Evolutionary conservation across 768 basidiomycete genomes (phyloP).

Genomic region (Russula lepida): DNA sequence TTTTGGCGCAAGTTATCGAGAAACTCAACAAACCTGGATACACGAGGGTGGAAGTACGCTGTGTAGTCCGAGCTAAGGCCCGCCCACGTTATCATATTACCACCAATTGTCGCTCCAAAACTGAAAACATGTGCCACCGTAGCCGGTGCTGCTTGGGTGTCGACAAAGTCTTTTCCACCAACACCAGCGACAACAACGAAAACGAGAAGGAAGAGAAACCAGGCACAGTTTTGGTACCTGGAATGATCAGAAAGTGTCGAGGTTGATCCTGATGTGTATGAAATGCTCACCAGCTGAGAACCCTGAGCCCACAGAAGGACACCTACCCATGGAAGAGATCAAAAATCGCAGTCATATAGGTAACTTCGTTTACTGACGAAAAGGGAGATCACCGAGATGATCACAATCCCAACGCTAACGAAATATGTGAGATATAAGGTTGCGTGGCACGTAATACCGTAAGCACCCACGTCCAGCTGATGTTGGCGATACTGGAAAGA

Average conservation of each 20-base stretch:
- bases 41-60: conserved; percentile 52
- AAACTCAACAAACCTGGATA: conserved; percentile 40
- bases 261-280: not conserved
- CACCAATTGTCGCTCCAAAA: conserved; percentile 64
- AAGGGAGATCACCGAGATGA: conserved; percentile 62
- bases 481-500: conserved; percentile 40
- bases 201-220: conserved; percentile 70
- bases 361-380: conserved; percentile 26
- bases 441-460: not conserved
- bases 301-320: conserved; percentile 57
- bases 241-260: not conserved
- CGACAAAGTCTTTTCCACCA: conserved; percentile 60
- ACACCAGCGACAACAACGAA: conserved; percentile 65
- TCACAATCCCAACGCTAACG: conserved; percentile 60
- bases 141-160: conserved; percentile 42
- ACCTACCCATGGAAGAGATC: conserved; percentile 31
- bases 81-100: conserved; percentile 60
- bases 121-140: conserved; percentile 47
- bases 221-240: conserved; percentile 68
- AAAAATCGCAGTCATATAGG: not conserved
- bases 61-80: conserved; percentile 66
- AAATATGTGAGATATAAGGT: not conserved
- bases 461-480: conserved; percentile 43
- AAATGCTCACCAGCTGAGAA: conserved; percentile 44
- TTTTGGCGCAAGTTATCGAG: not conserved